Evolutionary conservation across 495 filamentous ascomycete species (phyloP).

Genomic region (Peziza echinospora): DNA sequence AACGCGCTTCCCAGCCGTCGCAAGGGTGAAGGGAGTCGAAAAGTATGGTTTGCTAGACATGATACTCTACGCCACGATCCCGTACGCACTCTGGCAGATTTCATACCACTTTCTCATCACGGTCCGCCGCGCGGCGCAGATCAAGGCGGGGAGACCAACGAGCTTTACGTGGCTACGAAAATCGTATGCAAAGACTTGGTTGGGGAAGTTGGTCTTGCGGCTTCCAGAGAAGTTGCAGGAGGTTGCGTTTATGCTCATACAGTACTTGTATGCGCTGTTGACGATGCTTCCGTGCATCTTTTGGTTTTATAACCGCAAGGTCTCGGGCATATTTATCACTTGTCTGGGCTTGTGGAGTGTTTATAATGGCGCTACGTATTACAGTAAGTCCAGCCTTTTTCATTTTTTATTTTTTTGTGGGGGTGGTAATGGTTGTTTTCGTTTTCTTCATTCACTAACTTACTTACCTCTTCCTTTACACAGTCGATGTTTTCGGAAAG

Average conservation of each 20-base stretch:
- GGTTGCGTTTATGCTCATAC: slow-evolving; percentile 83
- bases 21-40: slow-evolving; percentile 53
- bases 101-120: slow-evolving; percentile 85
- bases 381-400: slow-evolving; percentile 31
- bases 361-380: slow-evolving; percentile 89
- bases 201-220: slow-evolving; percentile 62
- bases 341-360: slow-evolving; percentile 74
- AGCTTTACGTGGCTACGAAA: slow-evolving; percentile 93
- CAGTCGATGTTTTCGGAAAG: slow-evolving; percentile 69
- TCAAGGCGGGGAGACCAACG: slow-evolving; percentile 83
- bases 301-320: slow-evolving; percentile 83
- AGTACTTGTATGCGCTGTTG: slow-evolving; percentile 69
- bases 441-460: slow-evolving; percentile 8
- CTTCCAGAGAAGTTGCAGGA: slow-evolving; percentile 62
- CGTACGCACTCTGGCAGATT: slow-evolving; percentile 83
- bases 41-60: slow-evolving; percentile 67
- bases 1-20: slow-evolving; percentile 65
- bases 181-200: slow-evolving; percentile 68
- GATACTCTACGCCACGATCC: slow-evolving; percentile 82
- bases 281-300: slow-evolving; percentile 89
- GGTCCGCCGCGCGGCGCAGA: slow-evolving; percentile 65
- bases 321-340: slow-evolving; percentile 52
- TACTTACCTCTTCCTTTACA: neutral
- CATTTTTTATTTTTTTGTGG: neutral
- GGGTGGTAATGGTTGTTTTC: neutral